Evolutionary conservation across 192 early-diverging fungal genomes (phyloP), one percentile per base, ranked within the genome.

Genomic region (Endogone sp.): DNA sequence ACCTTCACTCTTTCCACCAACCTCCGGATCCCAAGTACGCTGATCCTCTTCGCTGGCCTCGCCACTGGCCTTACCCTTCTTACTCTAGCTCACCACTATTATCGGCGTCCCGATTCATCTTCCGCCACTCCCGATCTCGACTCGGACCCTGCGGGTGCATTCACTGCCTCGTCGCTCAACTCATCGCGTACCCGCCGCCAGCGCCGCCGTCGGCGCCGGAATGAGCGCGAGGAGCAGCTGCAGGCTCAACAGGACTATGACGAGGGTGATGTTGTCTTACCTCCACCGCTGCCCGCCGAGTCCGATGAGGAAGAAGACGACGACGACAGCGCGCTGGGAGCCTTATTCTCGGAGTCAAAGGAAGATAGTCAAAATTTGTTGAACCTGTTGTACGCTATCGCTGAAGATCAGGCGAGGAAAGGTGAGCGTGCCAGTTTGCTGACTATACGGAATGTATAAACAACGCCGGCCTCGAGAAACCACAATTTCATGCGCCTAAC

Each of bases 401-500:
- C 94, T 1, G 92, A 96, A 66, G 92, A 95, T 70, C 92, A 95
- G 71, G 84, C 93, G 10, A 81, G 86, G 20, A 91, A 91, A 86
- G 92, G 92, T 94, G 80, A 16, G 65, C 31, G 10, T 29, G n/a
- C 11, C 2, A 10, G 24, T 31, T 57, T 49, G 21, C 29, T 30
- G 16, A 60, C 22, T 21, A 28, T 23, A n/a, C 62, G 58, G 22
- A 29, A n/a, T 31, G 23, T 13, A 29, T 60, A 10, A 60, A 8
- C 56, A 67, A n/a, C 13, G 25, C 13, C 24, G 55, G 27, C 29
- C 49, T 66, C 24, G 61, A 16, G 26, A 60, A 31, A 2, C 29
- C 9, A 25, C 4, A 37, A 2, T n/a, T 22, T 20, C 24, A 65
- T n/a, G 25, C 6, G 29, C 25, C 64, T 13, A 22, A 4, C 16